Conservation (phyloP, 257 asterid genomes). For the Capsicum pubescens region DNA sequence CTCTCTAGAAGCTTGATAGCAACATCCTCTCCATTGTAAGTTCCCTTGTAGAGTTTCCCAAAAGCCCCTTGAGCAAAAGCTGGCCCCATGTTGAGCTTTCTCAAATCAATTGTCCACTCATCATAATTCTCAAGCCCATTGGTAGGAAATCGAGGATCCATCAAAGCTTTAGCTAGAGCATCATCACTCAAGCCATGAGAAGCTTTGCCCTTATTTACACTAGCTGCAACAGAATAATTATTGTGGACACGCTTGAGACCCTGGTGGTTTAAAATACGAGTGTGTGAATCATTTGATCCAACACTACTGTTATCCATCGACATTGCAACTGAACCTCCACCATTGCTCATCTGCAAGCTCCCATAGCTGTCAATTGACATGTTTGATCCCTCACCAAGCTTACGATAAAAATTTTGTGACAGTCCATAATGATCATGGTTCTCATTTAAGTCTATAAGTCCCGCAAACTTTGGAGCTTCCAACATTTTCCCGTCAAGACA, state of each 20-base stretch:
- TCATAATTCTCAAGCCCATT: conserved; percentile 89
- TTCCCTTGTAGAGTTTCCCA: conserved; percentile 92
- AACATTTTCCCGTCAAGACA: conserved; percentile 56
- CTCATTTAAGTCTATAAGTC: conserved; percentile 74
- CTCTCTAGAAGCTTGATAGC: conserved; percentile 95
- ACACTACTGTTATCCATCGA: conserved; percentile 89
- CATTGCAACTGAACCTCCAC: conserved; percentile 96
- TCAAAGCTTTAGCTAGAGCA: conserved; percentile 89
- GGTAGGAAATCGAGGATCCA: conserved; percentile 83
- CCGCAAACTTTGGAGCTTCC: conserved; percentile 83
- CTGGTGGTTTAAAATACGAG: conserved; percentile 82
- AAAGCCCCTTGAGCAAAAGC: conserved; percentile 99
- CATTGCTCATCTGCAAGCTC: conserved; percentile 88
- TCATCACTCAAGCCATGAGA: conserved; percentile 80
- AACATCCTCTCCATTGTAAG: conserved; percentile 89
- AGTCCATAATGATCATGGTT: conserved; percentile 77
- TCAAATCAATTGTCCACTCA: conserved; percentile 91
- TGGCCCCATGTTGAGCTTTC: conserved; percentile 95
- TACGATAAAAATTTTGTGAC: conserved; percentile 52
- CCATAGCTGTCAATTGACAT: conserved; percentile 88
- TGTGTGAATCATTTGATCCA: conserved; percentile 85
- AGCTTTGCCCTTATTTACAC: conserved; percentile 71
- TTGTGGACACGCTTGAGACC: conserved; percentile 82
- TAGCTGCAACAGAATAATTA: conserved; percentile 77
- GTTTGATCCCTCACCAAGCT: conserved; percentile 68